phyloP scores from a whole-genome alignment of 2,329 filamentous ascomycete genomes.

The Fusarium palustre region DNA sequence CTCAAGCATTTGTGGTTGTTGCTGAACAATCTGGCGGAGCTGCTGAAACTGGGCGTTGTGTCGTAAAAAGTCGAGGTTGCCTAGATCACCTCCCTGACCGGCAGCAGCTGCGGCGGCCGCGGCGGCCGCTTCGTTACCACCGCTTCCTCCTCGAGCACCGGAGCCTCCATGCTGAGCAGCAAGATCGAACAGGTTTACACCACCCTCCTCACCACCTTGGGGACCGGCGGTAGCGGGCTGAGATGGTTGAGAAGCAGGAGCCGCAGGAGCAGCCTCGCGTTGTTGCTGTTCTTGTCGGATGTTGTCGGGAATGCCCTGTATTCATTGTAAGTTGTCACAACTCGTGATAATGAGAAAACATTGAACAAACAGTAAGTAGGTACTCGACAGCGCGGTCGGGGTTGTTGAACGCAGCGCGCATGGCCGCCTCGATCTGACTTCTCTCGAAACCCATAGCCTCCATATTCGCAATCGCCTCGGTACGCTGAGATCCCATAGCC shows the following conservation, averaged over 20 bases:
- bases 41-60: constrained; percentile 99
- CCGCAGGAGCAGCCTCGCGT: constrained; percentile 49
- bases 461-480: constrained; percentile 89
- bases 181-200: constrained; percentile 91
- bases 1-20: constrained; percentile 98
- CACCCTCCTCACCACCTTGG: constrained; percentile 67
- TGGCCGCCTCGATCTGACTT: constrained; percentile 88
- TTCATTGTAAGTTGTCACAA: constrained; percentile 19
- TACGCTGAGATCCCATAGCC: constrained; percentile 84
- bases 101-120: constrained; percentile 60
- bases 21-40: constrained; percentile 94
- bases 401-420: constrained; percentile 97
- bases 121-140: constrained; percentile 56
- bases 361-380: constrained; percentile 77
- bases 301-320: constrained; percentile 88
- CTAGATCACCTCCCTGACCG: constrained; percentile 68
- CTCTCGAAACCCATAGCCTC: constrained; percentile 96
- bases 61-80: constrained; percentile 91
- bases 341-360: background rate
- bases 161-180: constrained; percentile 78
- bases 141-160: constrained; percentile 58
- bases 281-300: constrained; percentile 77
- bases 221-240: constrained; percentile 54
- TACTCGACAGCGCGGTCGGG: constrained; percentile 98
- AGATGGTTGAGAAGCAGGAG: constrained; percentile 56